Percentiles rank a stretch among this genome's conserved stretches.
phyloP scores from a whole-genome alignment of 2,329 filamentous ascomycete species.

The Lachnellula arida region DNA sequence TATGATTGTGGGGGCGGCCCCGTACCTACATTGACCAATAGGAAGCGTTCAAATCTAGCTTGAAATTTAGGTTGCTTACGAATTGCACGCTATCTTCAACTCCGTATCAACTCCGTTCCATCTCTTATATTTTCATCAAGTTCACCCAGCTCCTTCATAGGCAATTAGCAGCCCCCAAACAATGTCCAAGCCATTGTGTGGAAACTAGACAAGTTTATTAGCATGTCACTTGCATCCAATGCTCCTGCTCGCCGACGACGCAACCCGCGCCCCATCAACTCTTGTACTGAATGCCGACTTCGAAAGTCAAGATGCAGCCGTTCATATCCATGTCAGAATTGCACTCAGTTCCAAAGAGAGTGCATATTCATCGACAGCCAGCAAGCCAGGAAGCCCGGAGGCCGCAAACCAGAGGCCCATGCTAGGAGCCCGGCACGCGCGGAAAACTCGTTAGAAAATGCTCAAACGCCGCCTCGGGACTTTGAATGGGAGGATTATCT shows the following conservation, averaged over 20 bases:
- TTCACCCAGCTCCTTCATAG: no score
- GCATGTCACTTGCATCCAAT: neutral
- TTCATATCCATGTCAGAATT: neutral
- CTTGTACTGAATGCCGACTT: neutral
- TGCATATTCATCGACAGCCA: neutral
- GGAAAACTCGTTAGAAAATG: neutral
- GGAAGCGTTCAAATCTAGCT: no score
- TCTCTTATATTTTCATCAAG: no score
- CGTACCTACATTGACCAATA: no score
- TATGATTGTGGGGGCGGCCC: no score
- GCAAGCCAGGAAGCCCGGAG: neutral
- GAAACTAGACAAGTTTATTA: neutral
- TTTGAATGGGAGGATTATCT: neutral
- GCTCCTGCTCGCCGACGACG: neutral
- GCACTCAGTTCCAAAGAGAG: neutral
- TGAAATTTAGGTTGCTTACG: no score
- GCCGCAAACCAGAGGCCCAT: neutral
- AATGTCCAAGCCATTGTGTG: neutral
- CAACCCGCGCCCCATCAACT: neutral
- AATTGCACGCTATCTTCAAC: no score
- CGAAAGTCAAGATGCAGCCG: neutral
- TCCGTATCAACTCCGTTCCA: no score
- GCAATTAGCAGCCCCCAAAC: neutral
- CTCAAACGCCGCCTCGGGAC: neutral
- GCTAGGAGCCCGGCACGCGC: neutral